Evolutionary conservation across 1,284 basidiomycete genomes (phyloP), one percentile per base, ranked within the genome.

Genomic region (Fomitiporia mediterranea): DNA sequence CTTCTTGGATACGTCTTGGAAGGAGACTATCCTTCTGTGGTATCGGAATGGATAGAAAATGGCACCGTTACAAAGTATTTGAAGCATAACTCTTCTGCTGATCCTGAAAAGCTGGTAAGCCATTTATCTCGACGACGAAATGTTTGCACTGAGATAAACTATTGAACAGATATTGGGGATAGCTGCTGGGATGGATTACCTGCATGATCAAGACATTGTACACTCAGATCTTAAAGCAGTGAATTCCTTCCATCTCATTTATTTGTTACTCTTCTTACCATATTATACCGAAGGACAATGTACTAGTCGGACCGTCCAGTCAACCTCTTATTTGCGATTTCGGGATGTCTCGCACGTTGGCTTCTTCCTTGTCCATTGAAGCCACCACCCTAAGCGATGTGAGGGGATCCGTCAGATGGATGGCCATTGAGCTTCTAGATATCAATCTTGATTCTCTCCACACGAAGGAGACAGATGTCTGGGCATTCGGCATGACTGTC

Each of bases 31-130:
- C 57, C 57, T 15, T 52, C 53, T 25, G 17, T 58, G 8, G 39
- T 58, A 27, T 55, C 57, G 8, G 53, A 58, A 39, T 58, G 57
- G 57, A 58, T 58, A 23, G 47, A 51, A 15, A 55, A 58, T 19
- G 57, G 57, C 2, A 58, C 57, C 5, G 39, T 48, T 13, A 28
- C 13, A 9, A 40, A 19, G 2, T 58, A 44, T 19, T 15, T 58
- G 23, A 51, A 58, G 23, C 11, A 17, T 5, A 54, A 44, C 15
- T 39, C 52, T 37, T 7, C 39, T 9, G 19, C 23, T 32, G 40
- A 43, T 50, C 32, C 27, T 25, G 30, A n/a, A 34, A 27, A 11
- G n/a, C n/a, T 55, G 35, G 57, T 55, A n/a, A 27, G 52, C 32
- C 11, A 11, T n/a, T 25, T 19, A 1, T 43, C 21, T 28, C 27